A percentile compares a stretch with the other conserved stretches of the same genome.
Conservation (phyloP, 176 grass and related monocot species). For the Cenchrus purpureus region DNA sequence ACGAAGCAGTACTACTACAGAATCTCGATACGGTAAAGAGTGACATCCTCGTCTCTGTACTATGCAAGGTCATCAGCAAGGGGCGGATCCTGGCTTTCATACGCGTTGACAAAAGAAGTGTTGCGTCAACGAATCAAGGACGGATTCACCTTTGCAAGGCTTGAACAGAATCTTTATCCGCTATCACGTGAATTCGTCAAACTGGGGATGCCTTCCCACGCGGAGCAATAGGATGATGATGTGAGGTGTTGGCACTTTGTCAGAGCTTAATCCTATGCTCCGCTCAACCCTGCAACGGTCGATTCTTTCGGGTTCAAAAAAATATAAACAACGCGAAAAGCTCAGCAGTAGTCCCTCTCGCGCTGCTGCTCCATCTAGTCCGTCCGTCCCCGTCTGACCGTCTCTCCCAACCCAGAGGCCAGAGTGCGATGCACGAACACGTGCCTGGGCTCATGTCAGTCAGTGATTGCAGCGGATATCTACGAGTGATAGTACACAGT, state of each 20-base stretch:
- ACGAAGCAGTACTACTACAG: neutral
- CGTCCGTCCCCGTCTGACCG: neutral
- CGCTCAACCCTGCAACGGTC: conserved; percentile 28
- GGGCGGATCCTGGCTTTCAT: neutral
- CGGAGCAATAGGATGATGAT: neutral
- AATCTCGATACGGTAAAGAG: neutral
- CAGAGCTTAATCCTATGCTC: neutral
- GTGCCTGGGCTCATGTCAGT: neutral
- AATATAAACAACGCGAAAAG: neutral
- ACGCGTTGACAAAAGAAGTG: neutral
- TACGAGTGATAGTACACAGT: too few relatives aligned
- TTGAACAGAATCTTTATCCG: neutral
- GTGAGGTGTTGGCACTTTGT: neutral
- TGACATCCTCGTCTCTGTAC: neutral
- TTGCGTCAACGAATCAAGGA: conserved; percentile 8
- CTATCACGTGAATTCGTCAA: conserved; percentile 16
- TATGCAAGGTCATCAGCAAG: neutral
- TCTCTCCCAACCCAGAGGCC: neutral
- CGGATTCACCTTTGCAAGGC: neutral
- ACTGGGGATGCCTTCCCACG: neutral
- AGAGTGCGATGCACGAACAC: neutral
- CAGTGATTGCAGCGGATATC: neutral
- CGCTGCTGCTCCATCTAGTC: neutral
- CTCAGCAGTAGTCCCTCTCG: neutral
- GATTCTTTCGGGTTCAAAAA: neutral